phyloP scores from a whole-genome alignment of 139 green algal species.

The Coelastrella sp. region DNA sequence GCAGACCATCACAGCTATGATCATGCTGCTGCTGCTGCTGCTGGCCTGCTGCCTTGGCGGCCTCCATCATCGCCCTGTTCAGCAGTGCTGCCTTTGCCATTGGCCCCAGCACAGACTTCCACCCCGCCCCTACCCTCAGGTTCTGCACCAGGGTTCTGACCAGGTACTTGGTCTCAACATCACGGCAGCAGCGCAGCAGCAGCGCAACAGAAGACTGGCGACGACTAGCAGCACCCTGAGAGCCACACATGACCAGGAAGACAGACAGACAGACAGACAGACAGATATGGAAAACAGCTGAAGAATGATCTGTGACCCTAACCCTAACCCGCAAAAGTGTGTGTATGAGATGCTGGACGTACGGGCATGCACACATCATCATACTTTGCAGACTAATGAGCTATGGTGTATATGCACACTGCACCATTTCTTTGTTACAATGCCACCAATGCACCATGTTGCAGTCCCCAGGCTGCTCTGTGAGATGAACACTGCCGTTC shows the following conservation, averaged over 20 bases:
- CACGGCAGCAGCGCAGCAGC: conserved; percentile 76
- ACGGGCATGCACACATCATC: too few relatives aligned
- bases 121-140: conserved; percentile 90
- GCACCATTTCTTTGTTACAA: too few relatives aligned
- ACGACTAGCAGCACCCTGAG: conserved; percentile 51
- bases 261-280: conserved; percentile 53
- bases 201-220: conserved; percentile 66
- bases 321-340: too few relatives aligned
- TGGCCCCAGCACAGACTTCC: conserved; percentile 80
- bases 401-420: too few relatives aligned
- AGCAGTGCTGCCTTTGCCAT: conserved; percentile 77
- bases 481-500: too few relatives aligned
- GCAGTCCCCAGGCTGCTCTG: too few relatives aligned
- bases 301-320: too few relatives aligned
- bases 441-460: too few relatives aligned
- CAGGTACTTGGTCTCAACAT: conserved; percentile 81
- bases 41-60: neutral
- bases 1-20: neutral
- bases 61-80: conserved; percentile 18
- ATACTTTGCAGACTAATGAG: too few relatives aligned
- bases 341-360: too few relatives aligned
- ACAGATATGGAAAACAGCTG: too few relatives aligned
- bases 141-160: conserved; percentile 82
- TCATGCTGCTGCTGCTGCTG: neutral
- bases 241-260: neutral